Evolutionary conservation across 2,329 filamentous ascomycete species (phyloP).

Genomic region (Ceratocystis diversiconidia): DNA sequence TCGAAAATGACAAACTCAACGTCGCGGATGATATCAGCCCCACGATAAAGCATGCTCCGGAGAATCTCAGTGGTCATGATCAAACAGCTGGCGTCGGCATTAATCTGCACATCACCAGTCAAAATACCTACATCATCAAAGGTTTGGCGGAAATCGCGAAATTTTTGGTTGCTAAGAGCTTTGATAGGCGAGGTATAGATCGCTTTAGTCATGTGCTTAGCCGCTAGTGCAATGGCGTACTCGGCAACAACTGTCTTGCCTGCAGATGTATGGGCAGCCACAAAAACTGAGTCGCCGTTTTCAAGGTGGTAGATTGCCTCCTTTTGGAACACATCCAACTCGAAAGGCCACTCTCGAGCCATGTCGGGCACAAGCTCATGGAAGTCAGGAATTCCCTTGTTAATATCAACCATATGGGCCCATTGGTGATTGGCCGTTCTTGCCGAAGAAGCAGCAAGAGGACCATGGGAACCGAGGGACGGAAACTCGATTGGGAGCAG

Average conservation of each 20-base stretch:
- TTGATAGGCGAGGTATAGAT: constrained; percentile 99
- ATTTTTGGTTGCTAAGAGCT: constrained; percentile 95
- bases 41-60: constrained; percentile 93
- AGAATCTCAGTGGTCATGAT: constrained; percentile 99
- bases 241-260: constrained; percentile 97
- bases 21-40: constrained; percentile 87
- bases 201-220: constrained; percentile 98
- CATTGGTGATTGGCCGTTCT: constrained; percentile 73
- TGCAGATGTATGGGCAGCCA: constrained; percentile 92
- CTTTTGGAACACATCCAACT: constrained; percentile 95
- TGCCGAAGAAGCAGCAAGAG: constrained; percentile 54
- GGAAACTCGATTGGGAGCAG: constrained; percentile 87
- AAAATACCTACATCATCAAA: constrained; percentile 96
- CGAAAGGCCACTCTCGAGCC: constrained; percentile 92
- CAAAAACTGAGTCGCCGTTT: constrained; percentile 91
- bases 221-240: constrained; percentile 88
- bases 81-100: constrained; percentile 89
- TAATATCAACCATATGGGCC: constrained; percentile 97
- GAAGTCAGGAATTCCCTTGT: constrained; percentile 88
- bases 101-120: constrained; percentile 95
- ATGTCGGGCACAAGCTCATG: constrained; percentile 86
- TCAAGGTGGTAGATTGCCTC: constrained; percentile 97
- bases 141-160: constrained; percentile 75
- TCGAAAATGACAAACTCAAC: constrained; percentile 99
- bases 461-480: constrained; percentile 70